Evolutionary conservation across 1,284 basidiomycete genomes (phyloP), one percentile per base, ranked within the genome.

Genomic region (Tremellales sp.): DNA sequence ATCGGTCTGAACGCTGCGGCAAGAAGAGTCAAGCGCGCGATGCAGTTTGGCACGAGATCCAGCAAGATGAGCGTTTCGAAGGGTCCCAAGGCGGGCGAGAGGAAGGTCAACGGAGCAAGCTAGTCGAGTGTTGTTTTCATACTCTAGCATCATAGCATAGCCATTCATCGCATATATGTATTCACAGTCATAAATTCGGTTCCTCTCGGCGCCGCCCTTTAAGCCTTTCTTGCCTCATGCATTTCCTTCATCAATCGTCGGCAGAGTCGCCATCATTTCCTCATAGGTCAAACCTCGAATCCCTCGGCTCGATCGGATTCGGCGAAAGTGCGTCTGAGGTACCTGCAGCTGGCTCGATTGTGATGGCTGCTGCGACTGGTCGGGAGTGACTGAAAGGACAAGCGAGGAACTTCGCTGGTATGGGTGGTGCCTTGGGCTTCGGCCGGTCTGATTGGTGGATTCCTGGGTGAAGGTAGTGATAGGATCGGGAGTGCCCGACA

Each of bases 11-110:
- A 78, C 2, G 79, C 82, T 51, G 85, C 88, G 4, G 84, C 84
- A 48, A 59, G 60, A 43, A 78, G 89, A 53, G 89, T 86, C 64
- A 98, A 98, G 75, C 72, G 88, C 46, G 94, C 94, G 4, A 97
- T 97, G 86, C 94, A 98, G 68, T 98, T 98, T 76, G 94, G 94
- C 3, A 89, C 86, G 54, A 82, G 87, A 68, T 91, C 89, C 42
- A 91, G 92, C 3, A 83, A 92, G 62, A 92, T 97, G 86, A 58
- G 60, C 46, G 60, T 53, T n/a, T 47, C 29, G 15, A 58, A 52
- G 41, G 61, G 64, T 8, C 54, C 51, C 11, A 59, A 53, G 19
- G 62, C 60, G 1, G 62, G 58, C 2, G 55, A 59, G 35, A 53
- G 54, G 44, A 27, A 23, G 19, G 51, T 54, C 12, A n/a, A n/a